A percentile compares a stretch with the other conserved stretches of the same genome.
phyloP scores from a whole-genome alignment of 139 green algal genomes.

The Micromonas pusilla region DNA sequence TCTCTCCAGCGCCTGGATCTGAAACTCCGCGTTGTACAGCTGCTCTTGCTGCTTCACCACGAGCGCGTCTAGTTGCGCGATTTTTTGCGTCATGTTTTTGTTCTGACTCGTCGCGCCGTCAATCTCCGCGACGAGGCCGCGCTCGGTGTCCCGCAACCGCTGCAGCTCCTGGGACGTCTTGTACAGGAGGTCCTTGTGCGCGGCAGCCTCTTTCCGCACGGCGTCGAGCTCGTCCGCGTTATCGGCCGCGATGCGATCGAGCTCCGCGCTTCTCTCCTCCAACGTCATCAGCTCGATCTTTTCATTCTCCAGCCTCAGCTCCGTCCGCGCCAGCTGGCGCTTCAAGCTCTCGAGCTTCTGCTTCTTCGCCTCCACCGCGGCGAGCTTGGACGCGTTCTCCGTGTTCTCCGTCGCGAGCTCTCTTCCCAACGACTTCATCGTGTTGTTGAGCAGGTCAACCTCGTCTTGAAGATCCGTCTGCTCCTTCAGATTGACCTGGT shows the following conservation, averaged over 20 bases:
- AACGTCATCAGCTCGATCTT: constrained; percentile 50
- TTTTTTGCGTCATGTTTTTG: constrained; percentile 52
- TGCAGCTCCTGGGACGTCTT: constrained; percentile 50
- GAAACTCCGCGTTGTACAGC: constrained; percentile 75
- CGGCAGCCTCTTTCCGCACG: constrained; percentile 31
- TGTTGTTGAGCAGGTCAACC: constrained; percentile 36
- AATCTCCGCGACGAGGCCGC: constrained; percentile 64
- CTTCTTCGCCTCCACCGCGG: not conserved
- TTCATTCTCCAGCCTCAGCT: constrained; percentile 55
- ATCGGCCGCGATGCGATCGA: not conserved
- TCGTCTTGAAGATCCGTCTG: constrained; percentile 46
- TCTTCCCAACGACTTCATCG: constrained; percentile 16
- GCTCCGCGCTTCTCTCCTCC: constrained; percentile 32
- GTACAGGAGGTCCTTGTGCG: constrained; percentile 32
- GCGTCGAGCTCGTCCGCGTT: constrained; percentile 44
- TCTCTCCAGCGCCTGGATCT: constrained; percentile 73
- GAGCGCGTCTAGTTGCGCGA: constrained; percentile 37
- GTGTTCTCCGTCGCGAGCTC: constrained; percentile 12
- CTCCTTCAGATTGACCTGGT: constrained; percentile 35
- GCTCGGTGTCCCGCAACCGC: constrained; percentile 52
- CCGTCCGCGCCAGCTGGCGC: constrained; percentile 12
- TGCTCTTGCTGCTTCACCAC: constrained; percentile 72
- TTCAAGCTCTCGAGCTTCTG: constrained; percentile 40
- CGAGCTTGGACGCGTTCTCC: not conserved
- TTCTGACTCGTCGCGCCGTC: constrained; percentile 59